A percentile compares a stretch with the other conserved stretches of the same genome.
These are phyloP conservation scores for Trichoderma sp. DNA, from an alignment of 2,329 filamentous ascomycete species.

Conservation along the genomic window DNA sequence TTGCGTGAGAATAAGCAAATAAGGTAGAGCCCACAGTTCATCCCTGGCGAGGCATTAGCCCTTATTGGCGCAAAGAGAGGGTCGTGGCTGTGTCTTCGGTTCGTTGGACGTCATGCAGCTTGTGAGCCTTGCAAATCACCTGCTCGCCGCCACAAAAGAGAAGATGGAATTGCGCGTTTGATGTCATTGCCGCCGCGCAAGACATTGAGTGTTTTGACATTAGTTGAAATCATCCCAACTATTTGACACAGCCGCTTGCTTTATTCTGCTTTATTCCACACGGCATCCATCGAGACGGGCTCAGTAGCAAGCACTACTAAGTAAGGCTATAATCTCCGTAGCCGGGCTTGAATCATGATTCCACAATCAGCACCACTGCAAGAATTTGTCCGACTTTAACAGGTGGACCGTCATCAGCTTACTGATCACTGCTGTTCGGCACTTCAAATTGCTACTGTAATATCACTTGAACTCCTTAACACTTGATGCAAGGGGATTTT, in stretches of 20 bases:
- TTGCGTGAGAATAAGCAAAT: conserved; percentile 17
- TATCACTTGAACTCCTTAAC: background rate
- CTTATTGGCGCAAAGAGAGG: conserved; percentile 11
- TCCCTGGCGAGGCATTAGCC: background rate
- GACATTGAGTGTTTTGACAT: background rate
- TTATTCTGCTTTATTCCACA: background rate
- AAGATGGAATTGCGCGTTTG: background rate
- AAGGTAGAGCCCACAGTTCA: conserved; percentile 13
- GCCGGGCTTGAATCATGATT: background rate
- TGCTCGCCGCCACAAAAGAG: background rate
- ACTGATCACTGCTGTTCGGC: background rate
- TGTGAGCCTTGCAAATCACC: background rate
- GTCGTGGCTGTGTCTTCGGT: conserved; percentile 15
- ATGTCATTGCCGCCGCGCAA: background rate
- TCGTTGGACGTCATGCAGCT: background rate
- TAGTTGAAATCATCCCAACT: background rate
- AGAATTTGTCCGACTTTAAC: background rate
- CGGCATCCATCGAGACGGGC: no score
- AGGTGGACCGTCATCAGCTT: background rate
- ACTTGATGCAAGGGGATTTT: background rate
- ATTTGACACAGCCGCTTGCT: background rate
- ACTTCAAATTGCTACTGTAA: background rate
- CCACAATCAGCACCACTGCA: background rate
- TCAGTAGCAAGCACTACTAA: background rate
- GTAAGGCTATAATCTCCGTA: background rate